Evolutionary conservation across 768 basidiomycete genomes (phyloP).

Genomic region (Kwoniella europaea): DNA sequence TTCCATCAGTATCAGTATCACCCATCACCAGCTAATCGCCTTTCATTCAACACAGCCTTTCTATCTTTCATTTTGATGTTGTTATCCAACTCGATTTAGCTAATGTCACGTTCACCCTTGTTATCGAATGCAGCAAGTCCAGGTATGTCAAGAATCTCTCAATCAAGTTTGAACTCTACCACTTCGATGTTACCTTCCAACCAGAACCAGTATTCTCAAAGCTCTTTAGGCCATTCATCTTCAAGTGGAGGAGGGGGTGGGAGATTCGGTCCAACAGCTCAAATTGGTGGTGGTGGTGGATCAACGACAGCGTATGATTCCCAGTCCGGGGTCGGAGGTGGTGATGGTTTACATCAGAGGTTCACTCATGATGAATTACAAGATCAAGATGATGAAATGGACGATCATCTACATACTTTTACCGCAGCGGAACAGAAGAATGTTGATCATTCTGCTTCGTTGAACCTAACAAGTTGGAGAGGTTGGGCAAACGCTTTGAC

Average conservation of each 20-base stretch:
- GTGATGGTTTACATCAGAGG: neutral
- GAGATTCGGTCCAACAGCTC: slow-evolving; percentile 13
- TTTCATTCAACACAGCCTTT: neutral
- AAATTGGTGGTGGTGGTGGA: neutral
- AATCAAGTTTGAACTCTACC: slow-evolving; percentile 3
- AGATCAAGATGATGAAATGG: slow-evolving; percentile 52
- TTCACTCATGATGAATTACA: slow-evolving; percentile 7
- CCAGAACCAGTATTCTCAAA: neutral
- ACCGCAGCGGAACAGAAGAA: slow-evolving; percentile 55
- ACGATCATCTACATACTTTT: slow-evolving; percentile 56
- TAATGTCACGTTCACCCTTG: slow-evolving; percentile 13
- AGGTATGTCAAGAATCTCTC: slow-evolving; percentile 19
- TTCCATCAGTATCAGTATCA: neutral
- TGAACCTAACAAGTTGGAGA: slow-evolving; percentile 69
- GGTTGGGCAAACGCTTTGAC: slow-evolving; percentile 77
- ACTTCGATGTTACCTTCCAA: slow-evolving; percentile 7
- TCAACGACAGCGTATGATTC: neutral
- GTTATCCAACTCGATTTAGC: neutral
- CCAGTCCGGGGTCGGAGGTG: neutral
- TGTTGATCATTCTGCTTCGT: slow-evolving; percentile 62
- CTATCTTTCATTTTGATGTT: neutral
- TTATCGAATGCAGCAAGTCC: slow-evolving; percentile 14
- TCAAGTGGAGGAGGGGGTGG: neutral
- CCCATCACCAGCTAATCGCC: neutral
- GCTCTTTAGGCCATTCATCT: neutral